Conservation (phyloP, 2,329 filamentous ascomycete genomes). For the Curvularia hawaiiensis region DNA sequence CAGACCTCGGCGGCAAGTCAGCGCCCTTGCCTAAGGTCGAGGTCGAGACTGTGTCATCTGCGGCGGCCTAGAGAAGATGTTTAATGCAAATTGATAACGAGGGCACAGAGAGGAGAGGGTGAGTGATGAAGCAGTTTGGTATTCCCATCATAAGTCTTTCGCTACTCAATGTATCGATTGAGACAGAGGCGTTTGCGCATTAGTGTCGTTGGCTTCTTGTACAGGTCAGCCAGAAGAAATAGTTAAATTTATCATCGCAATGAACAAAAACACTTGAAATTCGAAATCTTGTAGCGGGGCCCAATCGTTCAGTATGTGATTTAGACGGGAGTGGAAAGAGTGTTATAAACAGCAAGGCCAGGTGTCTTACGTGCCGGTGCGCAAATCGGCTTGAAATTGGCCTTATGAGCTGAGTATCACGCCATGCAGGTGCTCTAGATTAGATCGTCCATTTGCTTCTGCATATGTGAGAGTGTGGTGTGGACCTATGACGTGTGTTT, state of each 20-base stretch:
- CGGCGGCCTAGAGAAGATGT: constrained; percentile 39
- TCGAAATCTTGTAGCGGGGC: neutral
- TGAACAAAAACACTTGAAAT: constrained; percentile 13
- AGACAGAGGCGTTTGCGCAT: constrained; percentile 21
- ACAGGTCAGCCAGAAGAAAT: constrained; percentile 11
- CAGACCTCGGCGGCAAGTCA: constrained; percentile 77
- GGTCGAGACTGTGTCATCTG: constrained; percentile 58
- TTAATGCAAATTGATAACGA: constrained; percentile 32
- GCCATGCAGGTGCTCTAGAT: constrained; percentile 23
- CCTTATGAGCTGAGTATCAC: constrained; percentile 35
- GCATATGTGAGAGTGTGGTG: neutral
- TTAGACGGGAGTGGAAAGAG: neutral
- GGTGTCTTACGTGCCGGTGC: neutral
- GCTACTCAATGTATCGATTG: constrained; percentile 12
- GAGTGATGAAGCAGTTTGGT: neutral
- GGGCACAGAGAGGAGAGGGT: neutral
- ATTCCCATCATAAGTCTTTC: constrained; percentile 16
- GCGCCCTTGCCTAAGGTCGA: constrained; percentile 70
- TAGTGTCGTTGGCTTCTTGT: constrained; percentile 12
- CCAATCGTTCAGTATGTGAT: neutral
- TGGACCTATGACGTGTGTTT: neutral
- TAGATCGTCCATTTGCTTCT: constrained; percentile 7
- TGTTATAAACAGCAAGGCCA: neutral
- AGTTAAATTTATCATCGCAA: constrained; percentile 10
- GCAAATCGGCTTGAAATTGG: constrained; percentile 6